phyloP scores from a whole-genome alignment of 441 rosid genomes.

The Melastoma candidum region DNA sequence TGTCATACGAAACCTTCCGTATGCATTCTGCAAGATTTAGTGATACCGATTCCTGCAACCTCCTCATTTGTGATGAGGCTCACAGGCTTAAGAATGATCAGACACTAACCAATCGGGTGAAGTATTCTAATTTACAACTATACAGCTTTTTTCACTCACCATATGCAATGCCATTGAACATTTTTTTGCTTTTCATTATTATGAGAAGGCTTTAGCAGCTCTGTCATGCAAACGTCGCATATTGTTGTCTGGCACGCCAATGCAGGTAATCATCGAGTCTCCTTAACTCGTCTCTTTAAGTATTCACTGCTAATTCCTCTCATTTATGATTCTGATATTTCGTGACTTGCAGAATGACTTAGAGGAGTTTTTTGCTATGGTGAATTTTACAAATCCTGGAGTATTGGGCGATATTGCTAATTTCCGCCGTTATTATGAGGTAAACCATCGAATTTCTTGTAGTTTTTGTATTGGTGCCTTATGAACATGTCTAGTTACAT shows the following conservation, averaged over 20 bases:
- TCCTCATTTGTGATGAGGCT: conserved; percentile 98
- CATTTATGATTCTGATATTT: conserved; percentile 1
- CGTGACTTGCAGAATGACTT: conserved; percentile 72
- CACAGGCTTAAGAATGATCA: conserved; percentile 96
- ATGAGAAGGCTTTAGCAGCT: conserved; percentile 78
- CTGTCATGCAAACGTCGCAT: conserved; percentile 86
- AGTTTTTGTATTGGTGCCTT: too few species aligned
- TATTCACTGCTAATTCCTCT: too few species aligned
- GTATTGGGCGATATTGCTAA: conserved; percentile 81
- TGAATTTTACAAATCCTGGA: conserved; percentile 94
- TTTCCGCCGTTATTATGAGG: conserved; percentile 96
- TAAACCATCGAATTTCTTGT: conserved; percentile 13
- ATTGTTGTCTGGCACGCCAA: conserved; percentile 95
- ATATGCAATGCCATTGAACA: conserved; percentile 11
- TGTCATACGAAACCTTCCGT: conserved; percentile 97
- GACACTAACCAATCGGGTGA: conserved; percentile 89
- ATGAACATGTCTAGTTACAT: too few species aligned
- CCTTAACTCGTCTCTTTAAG: conserved; percentile 1
- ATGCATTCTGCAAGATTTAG: conserved; percentile 90
- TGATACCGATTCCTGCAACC: conserved; percentile 75
- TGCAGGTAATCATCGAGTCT: conserved; percentile 57
- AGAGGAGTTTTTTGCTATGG: conserved; percentile 98
- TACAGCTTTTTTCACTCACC: conserved; percentile 1
- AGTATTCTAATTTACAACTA: conserved; percentile 13
- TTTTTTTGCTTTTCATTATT: conserved; percentile 15